Evolutionary conservation across 2,329 filamentous ascomycete genomes (phyloP), one percentile per base, ranked within the genome.

Genomic region (Diaporthe aspalathi): DNA sequence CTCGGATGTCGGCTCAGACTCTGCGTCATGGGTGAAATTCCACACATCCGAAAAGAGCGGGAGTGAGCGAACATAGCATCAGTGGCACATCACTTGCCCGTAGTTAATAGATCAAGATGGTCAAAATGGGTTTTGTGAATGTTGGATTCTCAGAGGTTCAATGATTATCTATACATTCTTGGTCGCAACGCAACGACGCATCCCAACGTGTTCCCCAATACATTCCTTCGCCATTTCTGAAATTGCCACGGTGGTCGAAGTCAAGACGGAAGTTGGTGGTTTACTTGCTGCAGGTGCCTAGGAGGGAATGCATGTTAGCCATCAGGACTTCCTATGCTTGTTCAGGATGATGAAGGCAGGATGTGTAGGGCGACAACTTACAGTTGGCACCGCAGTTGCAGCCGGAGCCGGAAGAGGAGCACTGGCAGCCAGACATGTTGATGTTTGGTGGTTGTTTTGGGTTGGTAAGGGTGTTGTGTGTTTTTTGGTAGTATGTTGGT

Each of bases 381-480:
- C 50, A 69, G 54, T 43, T 60, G 35, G 16, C 7, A 17, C 49
- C 54, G 50, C 65, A 71, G 50, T 68, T 65, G 67, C 72, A 73
- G 50, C 43, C n/a, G 5, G 35, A 24, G 27, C 68, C 68, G 4
- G 68, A 63, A 27, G 68, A 40, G 38, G 68, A 65, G 65, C 71
- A 73, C 43, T 70, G 29, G 56, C 70, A 70, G 45, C 63, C 71
- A 71, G 72, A 35, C 72, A 73, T 73, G 56, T 45, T 71, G 65
- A 65, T 68, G 40, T 35, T 71, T 24, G 20, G 40, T 27, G 35
- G 32, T 50, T 17, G 29, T 43, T 69, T 14, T 38, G 35, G 35
- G 5, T 65, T 40, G 52, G 16, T 29, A 50, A 24, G 32, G 11
- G n/a, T 47, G 63, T 35, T 50, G 14, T 57, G 7, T 53, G n/a